Conservation (phyloP, 169 alveolate genomes). For the Cryptosporidium ubiquitum region DNA sequence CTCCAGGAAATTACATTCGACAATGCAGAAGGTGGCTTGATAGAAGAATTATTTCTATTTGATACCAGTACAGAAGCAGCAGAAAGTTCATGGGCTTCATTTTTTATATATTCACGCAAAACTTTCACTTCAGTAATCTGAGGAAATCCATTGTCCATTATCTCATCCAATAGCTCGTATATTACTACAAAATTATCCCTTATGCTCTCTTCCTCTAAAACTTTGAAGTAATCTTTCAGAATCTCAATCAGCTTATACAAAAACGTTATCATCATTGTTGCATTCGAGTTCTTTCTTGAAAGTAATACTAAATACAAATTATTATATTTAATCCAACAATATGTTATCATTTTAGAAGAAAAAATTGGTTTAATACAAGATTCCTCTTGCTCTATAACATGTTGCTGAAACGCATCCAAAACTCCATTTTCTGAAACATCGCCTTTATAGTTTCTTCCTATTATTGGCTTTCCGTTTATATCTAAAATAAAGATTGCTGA, state of each 20-base stretch:
- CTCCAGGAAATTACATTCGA: conserved; percentile 95
- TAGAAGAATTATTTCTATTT: conserved; percentile 75
- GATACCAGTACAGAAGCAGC: conserved; percentile 53
- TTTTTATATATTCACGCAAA: conserved; percentile 92
- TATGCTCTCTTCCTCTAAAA: conserved; percentile 97
- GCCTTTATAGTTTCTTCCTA: conserved; percentile 92
- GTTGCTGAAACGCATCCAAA: conserved; percentile 88
- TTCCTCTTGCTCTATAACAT: conserved; percentile 95
- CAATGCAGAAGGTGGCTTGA: conserved; percentile 92
- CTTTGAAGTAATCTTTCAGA: conserved; percentile 95
- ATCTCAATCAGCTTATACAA: conserved; percentile 89
- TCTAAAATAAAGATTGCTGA: conserved; percentile 94
- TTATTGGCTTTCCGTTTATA: conserved; percentile 89
- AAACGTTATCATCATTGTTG: conserved; percentile 86
- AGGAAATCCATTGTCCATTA: conserved; percentile 99
- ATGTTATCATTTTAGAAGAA: conserved; percentile 93
- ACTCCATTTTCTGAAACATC: conserved; percentile 86
- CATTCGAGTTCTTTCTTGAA: conserved; percentile 85
- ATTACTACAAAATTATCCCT: conserved; percentile 98
- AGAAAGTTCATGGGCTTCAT: conserved; percentile 89
- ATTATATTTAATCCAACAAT: conserved; percentile 96
- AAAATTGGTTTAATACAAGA: conserved; percentile 93
- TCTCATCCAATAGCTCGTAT: conserved; percentile 98
- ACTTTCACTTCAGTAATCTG: conserved; percentile 95
- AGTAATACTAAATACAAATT: conserved; percentile 90